Percentiles rank a stretch among this genome's conserved stretches.
Evolutionary conservation across 768 basidiomycete species (phyloP).

Genomic region (Boletus sensibilis): DNA sequence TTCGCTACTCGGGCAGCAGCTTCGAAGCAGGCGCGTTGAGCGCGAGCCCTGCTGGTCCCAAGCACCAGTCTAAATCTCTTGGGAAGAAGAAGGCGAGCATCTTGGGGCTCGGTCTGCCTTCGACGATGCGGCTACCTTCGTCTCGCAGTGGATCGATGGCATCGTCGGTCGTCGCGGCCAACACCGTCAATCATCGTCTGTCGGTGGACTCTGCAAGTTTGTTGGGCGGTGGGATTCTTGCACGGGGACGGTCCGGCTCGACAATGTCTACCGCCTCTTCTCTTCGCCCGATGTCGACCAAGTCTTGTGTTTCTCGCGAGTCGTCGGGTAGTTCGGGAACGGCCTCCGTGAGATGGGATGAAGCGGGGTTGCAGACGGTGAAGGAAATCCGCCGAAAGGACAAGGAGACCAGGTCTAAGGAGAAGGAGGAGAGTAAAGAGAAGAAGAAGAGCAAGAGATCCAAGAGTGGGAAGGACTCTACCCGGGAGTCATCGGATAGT

Average conservation of each 20-base stretch:
- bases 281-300: slow-evolving; percentile 46
- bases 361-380: slow-evolving; percentile 46
- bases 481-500: slow-evolving; percentile 48
- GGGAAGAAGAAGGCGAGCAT: slow-evolving; percentile 62
- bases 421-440: slow-evolving; percentile 29
- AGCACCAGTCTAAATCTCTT: slow-evolving; percentile 33
- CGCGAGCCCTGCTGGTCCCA: slow-evolving; percentile 32
- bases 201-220: slow-evolving; percentile 35
- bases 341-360: slow-evolving; percentile 51
- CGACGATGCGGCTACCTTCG: slow-evolving; percentile 47
- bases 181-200: slow-evolving; percentile 16
- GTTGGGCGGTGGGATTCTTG: slow-evolving; percentile 31
- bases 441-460: slow-evolving; percentile 32
- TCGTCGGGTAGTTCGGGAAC: slow-evolving; percentile 42
- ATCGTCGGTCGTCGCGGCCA: slow-evolving; percentile 31
- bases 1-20: slow-evolving; percentile 55
- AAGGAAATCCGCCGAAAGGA: slow-evolving; percentile 46
- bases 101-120: slow-evolving; percentile 61
- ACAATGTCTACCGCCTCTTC: slow-evolving; percentile 43
- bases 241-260: slow-evolving; percentile 38
- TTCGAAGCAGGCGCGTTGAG: slow-evolving; percentile 66
- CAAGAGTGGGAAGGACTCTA: slow-evolving; percentile 35
- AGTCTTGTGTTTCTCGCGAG: slow-evolving; percentile 39
- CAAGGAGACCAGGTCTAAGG: slow-evolving; percentile 37
- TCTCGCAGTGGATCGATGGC: slow-evolving; percentile 35